Evolutionary conservation across 2,329 filamentous ascomycete genomes (phyloP), one percentile per base, ranked within the genome.

Genomic region (Fusarium brachygibbosum): DNA sequence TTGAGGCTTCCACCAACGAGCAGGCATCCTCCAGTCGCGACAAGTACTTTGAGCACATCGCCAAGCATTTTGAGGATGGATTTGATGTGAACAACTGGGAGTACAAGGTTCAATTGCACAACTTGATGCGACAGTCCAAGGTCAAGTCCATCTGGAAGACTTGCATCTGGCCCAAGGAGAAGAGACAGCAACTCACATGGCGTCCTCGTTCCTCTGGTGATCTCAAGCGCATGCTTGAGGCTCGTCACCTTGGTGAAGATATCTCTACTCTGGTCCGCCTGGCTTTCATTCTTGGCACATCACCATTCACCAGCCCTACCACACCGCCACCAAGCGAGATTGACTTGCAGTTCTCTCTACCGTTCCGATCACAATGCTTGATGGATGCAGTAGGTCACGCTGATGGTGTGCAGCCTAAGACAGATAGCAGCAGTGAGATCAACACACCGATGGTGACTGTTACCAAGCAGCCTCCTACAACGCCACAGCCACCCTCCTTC

Each of bases 1-100:
- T 83, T 53, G 82, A 83, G 71, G 79, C 82, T 16, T 63, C 76
- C 2, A 75, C 63, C 49, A 77, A 73, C 17, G 77, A 79, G 14
- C 81, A 81, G 32, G 79, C 81, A 3, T 70, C 76, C 5, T 62
- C 74, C 23, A 76, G 77, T 23, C 79, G 79, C 17, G 81, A 83
- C 63, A 82, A 80, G 69, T 82, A 82, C 74, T 83, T 83, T 68
- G 82, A 83, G 66, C 82, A 83, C 64, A 81, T 83, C 54, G 82
- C 81, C 38, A 82, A 82, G 70, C 82, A 83, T 63, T 83, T 83
- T 25, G 81, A 83, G 63, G 80, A 81, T 41, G 80, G 80, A 37
- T 80, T 76, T 41, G 78, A 81, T 23, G 80, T 82, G 17, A 77
- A 78, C 56, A 77, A 80, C 44, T 83, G 82, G 82, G 80, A 83